Percentiles rank a stretch among this genome's conserved stretches.
These are phyloP conservation scores for Yamadazyma kanchanaburiensis DNA, from an alignment of 1,139 yeast genomes.

Conservation along the genomic window DNA sequence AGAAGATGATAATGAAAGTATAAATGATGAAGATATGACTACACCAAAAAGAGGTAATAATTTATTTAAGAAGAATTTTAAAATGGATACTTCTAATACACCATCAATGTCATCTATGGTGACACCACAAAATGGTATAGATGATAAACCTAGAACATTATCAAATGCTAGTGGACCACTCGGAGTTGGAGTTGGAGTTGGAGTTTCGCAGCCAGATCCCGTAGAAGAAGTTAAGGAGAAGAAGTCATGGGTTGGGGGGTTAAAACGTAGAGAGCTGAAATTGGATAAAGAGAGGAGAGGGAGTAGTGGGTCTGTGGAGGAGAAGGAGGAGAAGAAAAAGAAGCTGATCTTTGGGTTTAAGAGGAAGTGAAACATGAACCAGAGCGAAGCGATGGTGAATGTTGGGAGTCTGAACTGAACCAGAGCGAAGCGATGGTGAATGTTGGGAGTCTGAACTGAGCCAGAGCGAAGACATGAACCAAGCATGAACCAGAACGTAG, in stretches of 20 bases:
- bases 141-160: constrained; percentile 2
- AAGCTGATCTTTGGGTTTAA: constrained; percentile 41
- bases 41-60: constrained; percentile 10
- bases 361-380: constrained; percentile 15
- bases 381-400: background rate
- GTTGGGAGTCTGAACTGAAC: background rate
- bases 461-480: too few relatives aligned
- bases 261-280: constrained; percentile 34
- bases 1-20: constrained; percentile 5
- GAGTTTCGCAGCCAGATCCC: too few relatives aligned
- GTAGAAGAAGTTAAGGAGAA: constrained; percentile 23
- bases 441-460: too few relatives aligned
- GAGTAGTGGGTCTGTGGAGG: constrained; percentile 12
- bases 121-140: background rate
- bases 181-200: too few relatives aligned
- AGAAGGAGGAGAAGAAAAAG: constrained; percentile 19
- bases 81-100: constrained; percentile 17
- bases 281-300: constrained; percentile 12
- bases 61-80: constrained; percentile 31
- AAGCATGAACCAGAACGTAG: too few relatives aligned
- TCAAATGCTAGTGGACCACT: constrained; percentile 7
- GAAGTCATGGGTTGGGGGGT: constrained; percentile 44
- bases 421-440: too few relatives aligned
- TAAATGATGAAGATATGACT: constrained; percentile 4
- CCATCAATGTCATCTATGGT: constrained; percentile 4